These are phyloP conservation scores for Hymenoscyphus repandus DNA, from an alignment of 2,329 filamentous ascomycete species.

Conservation along the genomic window DNA sequence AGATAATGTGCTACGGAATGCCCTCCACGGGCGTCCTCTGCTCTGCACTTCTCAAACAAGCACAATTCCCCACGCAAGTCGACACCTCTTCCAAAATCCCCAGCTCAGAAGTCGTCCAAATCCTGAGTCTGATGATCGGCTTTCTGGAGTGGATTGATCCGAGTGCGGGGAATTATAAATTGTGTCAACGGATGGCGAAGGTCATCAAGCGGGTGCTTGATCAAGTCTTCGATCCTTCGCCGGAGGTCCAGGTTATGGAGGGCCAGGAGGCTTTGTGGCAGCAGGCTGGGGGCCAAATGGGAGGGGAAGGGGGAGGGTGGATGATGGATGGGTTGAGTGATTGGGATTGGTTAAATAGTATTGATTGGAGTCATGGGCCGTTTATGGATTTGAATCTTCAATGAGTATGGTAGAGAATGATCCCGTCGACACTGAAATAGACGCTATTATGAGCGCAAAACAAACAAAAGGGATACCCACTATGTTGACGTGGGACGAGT, in stretches of 20 bases:
- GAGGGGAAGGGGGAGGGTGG: neutral
- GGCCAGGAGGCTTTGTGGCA: too few relatives aligned
- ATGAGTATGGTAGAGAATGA: too few relatives aligned
- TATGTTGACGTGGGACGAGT: too few relatives aligned
- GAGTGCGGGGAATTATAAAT: constrained; percentile 16
- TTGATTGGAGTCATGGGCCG: constrained; percentile 20
- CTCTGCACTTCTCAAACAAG: constrained; percentile 20
- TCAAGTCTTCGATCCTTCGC: constrained; percentile 12
- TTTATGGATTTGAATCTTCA: too few relatives aligned
- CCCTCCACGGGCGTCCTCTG: constrained; percentile 21
- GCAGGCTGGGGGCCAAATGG: neutral
- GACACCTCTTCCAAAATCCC: constrained; percentile 9
- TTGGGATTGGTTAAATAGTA: constrained; percentile 20
- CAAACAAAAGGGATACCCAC: too few relatives aligned
- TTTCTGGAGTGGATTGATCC: constrained; percentile 20
- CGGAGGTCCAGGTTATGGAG: neutral
- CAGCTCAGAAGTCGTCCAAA: constrained; percentile 17
- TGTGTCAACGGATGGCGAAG: constrained; percentile 15
- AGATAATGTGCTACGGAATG: constrained; percentile 24
- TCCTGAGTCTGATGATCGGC: constrained; percentile 14
- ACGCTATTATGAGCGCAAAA: too few relatives aligned
- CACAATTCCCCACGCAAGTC: constrained; percentile 8
- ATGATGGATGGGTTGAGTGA: constrained; percentile 12
- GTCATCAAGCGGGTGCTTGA: constrained; percentile 16
- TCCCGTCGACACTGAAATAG: too few relatives aligned